These are phyloP conservation scores for Chondrostereum purpureum DNA, from an alignment of 1,284 basidiomycete species.

Conservation along the genomic window DNA sequence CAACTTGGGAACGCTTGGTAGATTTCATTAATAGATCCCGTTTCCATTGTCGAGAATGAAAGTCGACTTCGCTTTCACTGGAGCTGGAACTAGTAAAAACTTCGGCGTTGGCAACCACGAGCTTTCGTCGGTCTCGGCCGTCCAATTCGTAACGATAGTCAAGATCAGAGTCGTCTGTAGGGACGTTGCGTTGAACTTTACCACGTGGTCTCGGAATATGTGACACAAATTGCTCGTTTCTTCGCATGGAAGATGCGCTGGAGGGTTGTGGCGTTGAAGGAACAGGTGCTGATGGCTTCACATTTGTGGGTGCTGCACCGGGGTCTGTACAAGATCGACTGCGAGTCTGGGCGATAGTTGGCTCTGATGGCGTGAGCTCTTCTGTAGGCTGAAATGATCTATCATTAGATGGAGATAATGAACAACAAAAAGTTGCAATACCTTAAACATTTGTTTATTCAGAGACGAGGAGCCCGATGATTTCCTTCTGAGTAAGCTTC, in stretches of 20 bases:
- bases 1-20: neutral
- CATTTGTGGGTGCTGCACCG: slow-evolving; percentile 19
- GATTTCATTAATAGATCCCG: neutral
- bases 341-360: slow-evolving; percentile 12
- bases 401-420: neutral
- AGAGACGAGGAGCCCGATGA: slow-evolving; percentile 15
- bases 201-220: slow-evolving; percentile 33
- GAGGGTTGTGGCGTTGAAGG: slow-evolving; percentile 13
- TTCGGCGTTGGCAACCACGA: slow-evolving; percentile 49
- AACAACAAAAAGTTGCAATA: slow-evolving; percentile 2
- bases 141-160: slow-evolving; percentile 33
- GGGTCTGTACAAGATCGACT: slow-evolving; percentile 35
- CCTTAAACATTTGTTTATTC: slow-evolving; percentile 9
- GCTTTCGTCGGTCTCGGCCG: slow-evolving; percentile 29
- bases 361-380: slow-evolving; percentile 1
- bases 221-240: slow-evolving; percentile 17
- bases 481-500: slow-evolving; percentile 26
- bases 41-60: neutral
- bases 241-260: slow-evolving; percentile 4
- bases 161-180: slow-evolving; percentile 35
- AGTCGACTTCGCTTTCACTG: slow-evolving; percentile 28
- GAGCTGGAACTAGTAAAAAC: slow-evolving; percentile 38
- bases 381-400: slow-evolving; percentile 8
- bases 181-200: slow-evolving; percentile 12
- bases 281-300: slow-evolving; percentile 14